Conservation (phyloP, 2,329 filamentous ascomycete species). For the Diaporthe sp. region DNA sequence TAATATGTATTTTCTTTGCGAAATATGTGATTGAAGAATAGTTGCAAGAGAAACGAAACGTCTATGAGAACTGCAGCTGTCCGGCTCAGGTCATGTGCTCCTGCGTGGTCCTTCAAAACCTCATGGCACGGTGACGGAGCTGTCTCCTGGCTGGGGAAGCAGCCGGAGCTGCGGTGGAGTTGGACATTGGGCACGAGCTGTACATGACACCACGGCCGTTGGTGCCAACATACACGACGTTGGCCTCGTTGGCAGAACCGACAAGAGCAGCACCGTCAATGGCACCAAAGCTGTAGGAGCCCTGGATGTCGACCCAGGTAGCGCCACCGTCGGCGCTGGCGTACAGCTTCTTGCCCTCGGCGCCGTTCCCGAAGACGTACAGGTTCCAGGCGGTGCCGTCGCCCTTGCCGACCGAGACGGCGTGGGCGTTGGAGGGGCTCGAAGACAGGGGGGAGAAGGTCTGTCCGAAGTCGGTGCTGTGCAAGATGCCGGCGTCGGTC, state of each 20-base stretch:
- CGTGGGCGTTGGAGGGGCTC: conserved; percentile 55
- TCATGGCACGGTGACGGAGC: neutral
- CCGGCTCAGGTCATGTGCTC: neutral
- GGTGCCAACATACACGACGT: conserved; percentile 64
- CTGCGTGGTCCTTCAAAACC: neutral
- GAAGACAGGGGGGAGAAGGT: conserved; percentile 59
- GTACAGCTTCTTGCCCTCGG: conserved; percentile 60
- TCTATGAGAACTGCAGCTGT: neutral
- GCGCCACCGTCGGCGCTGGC: conserved; percentile 58
- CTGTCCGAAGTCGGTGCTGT: conserved; percentile 64
- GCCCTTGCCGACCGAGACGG: conserved; percentile 60
- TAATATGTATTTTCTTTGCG: neutral
- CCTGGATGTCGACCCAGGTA: conserved; percentile 63
- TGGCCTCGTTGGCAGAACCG: conserved; percentile 61
- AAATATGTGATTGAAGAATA: neutral
- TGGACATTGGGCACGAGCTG: neutral
- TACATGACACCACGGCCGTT: conserved; percentile 64
- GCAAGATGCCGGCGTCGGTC: conserved; percentile 67
- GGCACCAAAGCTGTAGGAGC: conserved; percentile 60
- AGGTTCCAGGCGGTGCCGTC: conserved; percentile 58
- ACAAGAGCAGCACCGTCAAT: conserved; percentile 56
- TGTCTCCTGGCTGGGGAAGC: neutral
- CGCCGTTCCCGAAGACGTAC: conserved; percentile 62
- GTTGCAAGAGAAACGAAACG: neutral
- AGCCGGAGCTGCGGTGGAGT: neutral